A percentile compares a stretch with the other conserved stretches of the same genome.
phyloP scores from a whole-genome alignment of 768 basidiomycete species.

The Tephrocybe sp. region DNA sequence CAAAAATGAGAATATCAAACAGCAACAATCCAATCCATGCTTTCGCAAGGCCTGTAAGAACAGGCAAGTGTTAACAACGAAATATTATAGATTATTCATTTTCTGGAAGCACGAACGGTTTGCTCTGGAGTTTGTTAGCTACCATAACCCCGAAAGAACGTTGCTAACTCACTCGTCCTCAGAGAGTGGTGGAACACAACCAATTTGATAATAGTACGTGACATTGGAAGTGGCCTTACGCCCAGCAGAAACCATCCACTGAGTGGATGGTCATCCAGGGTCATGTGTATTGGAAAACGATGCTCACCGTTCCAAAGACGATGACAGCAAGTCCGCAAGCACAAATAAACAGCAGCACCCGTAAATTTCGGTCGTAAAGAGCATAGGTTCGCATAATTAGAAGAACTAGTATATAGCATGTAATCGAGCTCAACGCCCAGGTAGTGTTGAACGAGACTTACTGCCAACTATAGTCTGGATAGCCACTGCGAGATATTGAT shows the following conservation, averaged over 20 bases:
- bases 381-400: slow-evolving; percentile 43
- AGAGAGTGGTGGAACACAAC: slow-evolving; percentile 24
- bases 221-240: not conserved
- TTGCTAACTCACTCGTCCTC: slow-evolving; percentile 18
- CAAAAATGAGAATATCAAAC: slow-evolving; percentile 42
- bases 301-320: slow-evolving; percentile 24
- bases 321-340: slow-evolving; percentile 27
- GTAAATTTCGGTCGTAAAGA: slow-evolving; percentile 33
- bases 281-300: not conserved
- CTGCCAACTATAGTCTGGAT: slow-evolving; percentile 40
- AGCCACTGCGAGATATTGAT: slow-evolving; percentile 31
- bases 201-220: slow-evolving; percentile 1
- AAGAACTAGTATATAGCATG: slow-evolving; percentile 24
- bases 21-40: slow-evolving; percentile 41
- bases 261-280: not conserved
- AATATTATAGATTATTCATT: not conserved
- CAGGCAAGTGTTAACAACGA: not conserved
- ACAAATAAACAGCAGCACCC: slow-evolving; percentile 26
- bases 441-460: slow-evolving; percentile 17
- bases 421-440: not conserved
- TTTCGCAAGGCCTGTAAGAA: slow-evolving; percentile 28
- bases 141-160: not conserved
- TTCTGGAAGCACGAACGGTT: slow-evolving; percentile 14
- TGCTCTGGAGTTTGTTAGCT: slow-evolving; percentile 10
- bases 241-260: slow-evolving; percentile 25